Evolutionary conservation across 2,329 filamentous ascomycete genomes (phyloP).

Genomic region (Hypoxylon sp.): DNA sequence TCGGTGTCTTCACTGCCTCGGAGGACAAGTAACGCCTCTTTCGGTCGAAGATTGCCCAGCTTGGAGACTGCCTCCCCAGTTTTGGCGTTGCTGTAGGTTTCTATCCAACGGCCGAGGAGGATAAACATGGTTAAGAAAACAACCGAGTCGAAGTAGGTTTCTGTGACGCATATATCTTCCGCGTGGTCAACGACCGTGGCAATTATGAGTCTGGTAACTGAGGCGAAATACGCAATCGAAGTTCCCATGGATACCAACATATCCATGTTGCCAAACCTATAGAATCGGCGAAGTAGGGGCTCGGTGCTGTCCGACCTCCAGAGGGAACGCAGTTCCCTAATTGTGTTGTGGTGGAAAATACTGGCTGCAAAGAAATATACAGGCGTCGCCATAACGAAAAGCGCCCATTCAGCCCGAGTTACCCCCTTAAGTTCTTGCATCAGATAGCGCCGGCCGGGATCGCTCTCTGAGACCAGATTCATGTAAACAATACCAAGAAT

Average conservation of each 20-base stretch:
- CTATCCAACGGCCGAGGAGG: conserved; percentile 12
- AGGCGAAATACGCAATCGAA: too few relatives aligned
- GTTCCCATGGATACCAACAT: too few relatives aligned
- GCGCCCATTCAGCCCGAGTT: conserved; percentile 14
- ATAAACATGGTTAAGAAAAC: conserved; percentile 24
- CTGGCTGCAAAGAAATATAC: conserved; percentile 17
- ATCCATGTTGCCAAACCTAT: too few relatives aligned
- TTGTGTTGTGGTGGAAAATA: conserved; percentile 12
- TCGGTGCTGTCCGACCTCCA: too few relatives aligned
- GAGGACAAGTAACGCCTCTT: conserved; percentile 9
- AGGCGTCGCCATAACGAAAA: conserved; percentile 17
- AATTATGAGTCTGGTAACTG: too few relatives aligned
- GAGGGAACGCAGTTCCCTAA: too few relatives aligned
- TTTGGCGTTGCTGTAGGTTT: conserved; percentile 22
- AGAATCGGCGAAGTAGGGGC: too few relatives aligned
- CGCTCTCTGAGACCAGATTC: too few relatives aligned
- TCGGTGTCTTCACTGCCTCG: too few relatives aligned
- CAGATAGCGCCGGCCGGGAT: conserved; percentile 2
- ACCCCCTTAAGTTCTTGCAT: conserved; percentile 15
- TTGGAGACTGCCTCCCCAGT: conserved; percentile 18
- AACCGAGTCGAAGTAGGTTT: conserved; percentile 23
- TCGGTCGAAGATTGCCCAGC: conserved; percentile 14
- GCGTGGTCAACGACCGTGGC: conserved; percentile 11
- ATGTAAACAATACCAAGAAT: too few relatives aligned
- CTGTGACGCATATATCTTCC: conserved; percentile 8